A percentile compares a stretch with the other conserved stretches of the same genome.
These are phyloP conservation scores for Chloris gayana DNA, from an alignment of 176 grass and related monocot species.

Conservation along the genomic window DNA sequence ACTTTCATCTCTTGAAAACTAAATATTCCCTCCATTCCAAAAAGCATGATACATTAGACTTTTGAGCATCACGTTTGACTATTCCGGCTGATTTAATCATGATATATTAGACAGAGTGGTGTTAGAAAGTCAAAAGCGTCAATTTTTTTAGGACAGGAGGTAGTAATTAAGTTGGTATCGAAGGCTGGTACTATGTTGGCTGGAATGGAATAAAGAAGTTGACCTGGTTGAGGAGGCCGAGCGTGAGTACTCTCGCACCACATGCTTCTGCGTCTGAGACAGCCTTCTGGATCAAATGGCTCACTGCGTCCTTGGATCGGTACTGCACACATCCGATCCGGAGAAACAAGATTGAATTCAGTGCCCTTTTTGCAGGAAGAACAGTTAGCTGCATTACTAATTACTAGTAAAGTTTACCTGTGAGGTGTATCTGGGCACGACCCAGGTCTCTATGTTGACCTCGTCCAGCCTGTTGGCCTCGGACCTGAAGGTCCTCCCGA, in stretches of 20 bases:
- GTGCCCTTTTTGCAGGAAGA: too few species aligned
- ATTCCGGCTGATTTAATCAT: too few species aligned
- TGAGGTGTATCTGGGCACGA: conserved; percentile 53
- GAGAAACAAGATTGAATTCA: neutral
- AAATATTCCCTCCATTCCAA: too few species aligned
- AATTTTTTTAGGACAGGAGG: too few species aligned
- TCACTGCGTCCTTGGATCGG: conserved; percentile 26
- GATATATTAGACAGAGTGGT: too few species aligned
- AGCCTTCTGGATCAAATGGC: conserved; percentile 46
- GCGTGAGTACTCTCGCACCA: conserved; percentile 51
- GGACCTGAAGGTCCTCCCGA: conserved; percentile 19
- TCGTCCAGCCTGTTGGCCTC: conserved; percentile 55
- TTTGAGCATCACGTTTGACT: too few species aligned
- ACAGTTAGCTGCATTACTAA: too few species aligned
- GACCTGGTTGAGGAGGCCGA: conserved; percentile 78
- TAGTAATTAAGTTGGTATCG: too few species aligned
- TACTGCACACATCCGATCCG: conserved; percentile 50
- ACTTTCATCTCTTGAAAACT: too few species aligned
- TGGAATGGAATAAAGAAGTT: neutral
- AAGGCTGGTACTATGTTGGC: too few species aligned
- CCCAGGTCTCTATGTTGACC: conserved; percentile 58
- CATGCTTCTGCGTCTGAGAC: conserved; percentile 58
- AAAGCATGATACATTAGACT: too few species aligned
- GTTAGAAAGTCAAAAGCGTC: too few species aligned
- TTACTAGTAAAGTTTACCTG: conserved; percentile 50